Evolutionary conservation across 179 eudicot species (phyloP), one percentile per base, ranked within the genome.

Genomic region (Beta corolliflora): DNA sequence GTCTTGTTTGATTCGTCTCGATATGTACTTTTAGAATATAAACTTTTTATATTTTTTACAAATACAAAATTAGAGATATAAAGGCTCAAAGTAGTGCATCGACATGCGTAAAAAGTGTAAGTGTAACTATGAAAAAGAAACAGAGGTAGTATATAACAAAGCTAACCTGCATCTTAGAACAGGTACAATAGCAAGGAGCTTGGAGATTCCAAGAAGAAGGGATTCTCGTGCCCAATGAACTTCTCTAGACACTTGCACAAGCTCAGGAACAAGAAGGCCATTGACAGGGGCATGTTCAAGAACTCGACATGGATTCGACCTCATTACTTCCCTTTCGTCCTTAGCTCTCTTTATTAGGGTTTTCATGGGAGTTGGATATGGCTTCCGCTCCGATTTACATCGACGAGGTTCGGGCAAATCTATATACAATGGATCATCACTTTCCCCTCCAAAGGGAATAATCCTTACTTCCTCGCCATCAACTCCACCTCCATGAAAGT

Each of bases 191-290:
- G 74, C 16, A 58, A 91, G 79, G 14, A 91, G 89, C 76, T 91
- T 89, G 1, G 89, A 83, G 46, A 91, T 65, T 15, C 92, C 94
- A 59, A 71, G 68, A 31, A 89, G 80, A 54, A 89, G 83, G 9
- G 87, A 82, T 71, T 87, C 89, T 29, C 89, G 66, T 5, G 92
- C 91, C 80, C 85, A 87, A 53, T 88, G 83, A 60, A 91, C 94
- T 55, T 41, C 85, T n/a, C 73, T 88, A 80, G 94, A 89, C 31
- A 89, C 86, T 15, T 81, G 82, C 21, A 91, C 85, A 53, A 91
- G 91, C 71, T 88, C 87, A 6, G 92, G 92, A 76, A 89, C 89
- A 58, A 91, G 91, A 1, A 91, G 86, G 29, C 94, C 94, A 61
- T 91, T 91, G 13, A 85, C 92, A 6, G 94, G 94, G 25, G 89